Conservation (phyloP, 2,329 filamentous ascomycete species). For the Didymella keratinophila region DNA sequence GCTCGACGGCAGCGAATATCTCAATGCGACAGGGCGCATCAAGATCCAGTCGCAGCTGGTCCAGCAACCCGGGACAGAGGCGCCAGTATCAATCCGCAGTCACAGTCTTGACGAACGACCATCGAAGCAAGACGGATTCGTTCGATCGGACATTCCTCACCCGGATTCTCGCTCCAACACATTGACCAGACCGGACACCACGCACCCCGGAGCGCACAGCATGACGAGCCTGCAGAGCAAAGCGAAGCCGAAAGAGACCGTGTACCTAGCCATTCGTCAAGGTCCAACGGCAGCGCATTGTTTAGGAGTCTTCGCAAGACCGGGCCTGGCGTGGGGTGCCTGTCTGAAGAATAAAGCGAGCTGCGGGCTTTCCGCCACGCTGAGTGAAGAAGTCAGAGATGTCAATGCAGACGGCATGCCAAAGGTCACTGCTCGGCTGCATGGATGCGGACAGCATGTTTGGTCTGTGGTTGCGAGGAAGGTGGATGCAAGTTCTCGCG, state of each 20-base stretch:
- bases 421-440: constrained; percentile 23
- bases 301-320: constrained; percentile 28
- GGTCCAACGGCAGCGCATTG: constrained; percentile 26
- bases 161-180: constrained; percentile 21
- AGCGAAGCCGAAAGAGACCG: neutral
- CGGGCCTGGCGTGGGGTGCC: constrained; percentile 34
- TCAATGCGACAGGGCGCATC: constrained; percentile 33
- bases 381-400: constrained; percentile 26
- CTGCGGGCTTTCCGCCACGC: constrained; percentile 19
- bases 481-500: neutral
- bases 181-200: constrained; percentile 19
- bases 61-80: constrained; percentile 25
- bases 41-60: constrained; percentile 29
- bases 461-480: constrained; percentile 26
- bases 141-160: constrained; percentile 36
- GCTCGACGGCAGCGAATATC: constrained; percentile 33
- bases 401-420: constrained; percentile 25
- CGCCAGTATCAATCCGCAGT: constrained; percentile 6
- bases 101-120: constrained; percentile 18
- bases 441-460: constrained; percentile 25
- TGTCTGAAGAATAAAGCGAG: constrained; percentile 36
- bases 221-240: neutral
- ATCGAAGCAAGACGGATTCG: constrained; percentile 7
- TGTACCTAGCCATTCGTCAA: constrained; percentile 31
- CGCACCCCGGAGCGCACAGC: constrained; percentile 19